phyloP scores from a whole-genome alignment of 108 stramenopile species.

The Skeletonema tropicum region DNA sequence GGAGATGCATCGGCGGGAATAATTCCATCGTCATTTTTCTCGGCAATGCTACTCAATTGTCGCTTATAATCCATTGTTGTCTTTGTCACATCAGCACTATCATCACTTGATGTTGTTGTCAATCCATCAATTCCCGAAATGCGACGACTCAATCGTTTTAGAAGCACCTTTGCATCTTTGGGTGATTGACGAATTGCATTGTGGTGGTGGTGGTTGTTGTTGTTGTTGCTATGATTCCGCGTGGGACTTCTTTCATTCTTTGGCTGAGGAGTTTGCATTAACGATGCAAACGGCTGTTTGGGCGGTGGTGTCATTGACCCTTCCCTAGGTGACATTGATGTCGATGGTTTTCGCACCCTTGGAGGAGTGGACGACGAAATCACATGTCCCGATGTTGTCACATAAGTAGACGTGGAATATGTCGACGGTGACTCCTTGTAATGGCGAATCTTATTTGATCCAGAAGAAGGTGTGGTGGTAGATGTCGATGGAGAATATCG shows the following conservation, averaged over 20 bases:
- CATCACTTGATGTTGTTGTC: background rate
- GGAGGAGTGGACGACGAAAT: slow-evolving; percentile 37
- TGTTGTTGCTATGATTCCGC: background rate
- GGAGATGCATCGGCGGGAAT: background rate
- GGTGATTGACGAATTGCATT: slow-evolving; percentile 12
- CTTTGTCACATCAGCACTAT: background rate
- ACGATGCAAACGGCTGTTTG: slow-evolving; percentile 39
- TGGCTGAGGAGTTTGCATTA: slow-evolving; percentile 34
- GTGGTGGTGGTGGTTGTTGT: background rate
- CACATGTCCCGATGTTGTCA: slow-evolving; percentile 39
- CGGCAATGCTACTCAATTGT: slow-evolving; percentile 47
- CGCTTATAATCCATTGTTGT: background rate
- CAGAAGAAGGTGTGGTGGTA: background rate
- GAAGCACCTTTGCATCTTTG: slow-evolving; percentile 18
- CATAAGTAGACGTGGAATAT: slow-evolving; percentile 39
- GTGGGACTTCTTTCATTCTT: background rate
- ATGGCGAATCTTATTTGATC: slow-evolving; percentile 5
- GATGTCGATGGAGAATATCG: slow-evolving; percentile 2
- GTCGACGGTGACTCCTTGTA: slow-evolving; percentile 16
- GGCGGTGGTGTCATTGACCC: slow-evolving; percentile 7
- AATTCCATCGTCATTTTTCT: slow-evolving; percentile 30
- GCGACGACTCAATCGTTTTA: slow-evolving; percentile 39
- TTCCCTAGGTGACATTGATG: background rate
- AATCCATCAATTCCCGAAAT: slow-evolving; percentile 33
- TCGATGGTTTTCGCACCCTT: background rate